Evolutionary conservation across 192 early-diverging fungal genomes (phyloP), one percentile per base, ranked within the genome.

Genomic region (Funneliformis mosseae): DNA sequence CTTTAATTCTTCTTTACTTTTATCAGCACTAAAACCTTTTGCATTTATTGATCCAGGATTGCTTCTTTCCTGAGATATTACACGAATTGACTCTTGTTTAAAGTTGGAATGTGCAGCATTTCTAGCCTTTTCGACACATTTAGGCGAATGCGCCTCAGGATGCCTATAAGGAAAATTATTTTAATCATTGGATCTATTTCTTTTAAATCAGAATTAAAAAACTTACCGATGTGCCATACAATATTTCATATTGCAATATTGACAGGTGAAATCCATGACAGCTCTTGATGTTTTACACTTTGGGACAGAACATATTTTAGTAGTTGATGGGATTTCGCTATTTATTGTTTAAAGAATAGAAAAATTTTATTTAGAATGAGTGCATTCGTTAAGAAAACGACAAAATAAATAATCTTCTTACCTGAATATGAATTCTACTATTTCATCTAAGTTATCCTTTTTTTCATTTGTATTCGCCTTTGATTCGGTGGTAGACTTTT

Each of bases 341-440:
- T 4, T 70, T 38, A 12, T 27, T 33, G 33, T 33, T 33, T 0
- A 64, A 14, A 64, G 0, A 23, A 64, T 21, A 64, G 12, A 12
- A 4, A 64, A 23, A 11, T 64, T 64, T 64, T 21, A 64, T 6
- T 64, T 7, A 3, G 1, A 14, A 64, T 11, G 23, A 18, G 11
- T 28, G 10, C 6, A 9, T 27, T 64, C 23, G 8, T 21, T 11
- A 28, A 27, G 12, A 1, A 21, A 55, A 21, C 12, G 50, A 55
- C 18, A 21, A 55, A 21, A 27, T 64, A 33, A 33, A 33, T 27
- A 64, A 8, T 6, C 21, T 46, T 23, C 42, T 68, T 74, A 72
- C 81, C 81, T 77, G 71, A 76, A 71, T 46, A 60, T 60, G 10
- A 72, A 62, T 11, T 60, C 67, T 81, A 74, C 81, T 59, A 16